Evolutionary conservation across 2,329 filamentous ascomycete species (phyloP).

Genomic region (Erysiphe pulchra): DNA sequence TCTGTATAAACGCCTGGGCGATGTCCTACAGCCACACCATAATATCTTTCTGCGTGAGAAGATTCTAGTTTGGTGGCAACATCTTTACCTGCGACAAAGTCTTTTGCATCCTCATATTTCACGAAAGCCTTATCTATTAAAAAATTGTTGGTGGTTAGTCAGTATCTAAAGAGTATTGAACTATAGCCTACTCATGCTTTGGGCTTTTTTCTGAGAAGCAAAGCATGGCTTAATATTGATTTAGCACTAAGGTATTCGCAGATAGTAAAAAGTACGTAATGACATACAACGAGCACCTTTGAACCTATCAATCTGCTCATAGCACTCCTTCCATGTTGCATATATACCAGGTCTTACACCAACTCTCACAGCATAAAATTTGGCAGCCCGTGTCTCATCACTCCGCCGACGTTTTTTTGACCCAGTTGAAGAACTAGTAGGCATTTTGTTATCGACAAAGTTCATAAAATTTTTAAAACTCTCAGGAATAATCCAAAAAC

Average conservation of each 20-base stretch:
- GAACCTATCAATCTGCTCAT: conserved; percentile 32
- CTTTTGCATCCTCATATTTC: conserved; percentile 48
- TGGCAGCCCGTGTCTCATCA: conserved; percentile 11
- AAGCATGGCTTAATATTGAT: not conserved
- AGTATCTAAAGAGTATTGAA: no score
- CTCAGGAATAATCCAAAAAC: no score
- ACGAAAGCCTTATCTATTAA: conserved; percentile 56
- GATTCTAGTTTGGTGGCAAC: conserved; percentile 10
- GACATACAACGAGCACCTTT: conserved; percentile 41
- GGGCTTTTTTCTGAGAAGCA: no score
- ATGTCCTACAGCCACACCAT: conserved; percentile 33
- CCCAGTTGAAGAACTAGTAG: not conserved
- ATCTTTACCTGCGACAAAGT: conserved; percentile 39
- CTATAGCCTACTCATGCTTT: no score
- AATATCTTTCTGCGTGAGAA: conserved; percentile 20
- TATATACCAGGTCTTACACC: conserved; percentile 36
- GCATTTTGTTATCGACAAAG: no score
- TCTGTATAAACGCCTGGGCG: conserved; percentile 32
- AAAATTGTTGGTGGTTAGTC: not conserved
- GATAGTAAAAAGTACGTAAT: not conserved
- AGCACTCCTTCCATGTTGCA: conserved; percentile 31
- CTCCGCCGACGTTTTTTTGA: conserved; percentile 10
- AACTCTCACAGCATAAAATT: conserved; percentile 36
- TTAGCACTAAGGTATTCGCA: not conserved
- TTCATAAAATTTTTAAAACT: no score